Base-by-base conservation (phyloP, 2,329 filamentous ascomycete genomes). In the Phialophora macrospora region DNA sequence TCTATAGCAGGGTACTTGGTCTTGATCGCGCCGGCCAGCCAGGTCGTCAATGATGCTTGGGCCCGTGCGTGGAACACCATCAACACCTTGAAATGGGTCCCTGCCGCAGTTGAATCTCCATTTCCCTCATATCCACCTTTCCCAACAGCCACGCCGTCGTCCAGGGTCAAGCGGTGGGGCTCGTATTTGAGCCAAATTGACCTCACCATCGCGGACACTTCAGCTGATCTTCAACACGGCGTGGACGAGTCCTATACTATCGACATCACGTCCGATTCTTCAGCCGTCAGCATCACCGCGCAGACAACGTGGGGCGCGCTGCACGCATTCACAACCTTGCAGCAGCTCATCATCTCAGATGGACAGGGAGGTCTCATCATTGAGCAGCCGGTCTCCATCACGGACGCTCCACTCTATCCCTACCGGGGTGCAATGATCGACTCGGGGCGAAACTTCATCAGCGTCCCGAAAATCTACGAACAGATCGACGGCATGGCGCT, bases 211-310 rank as follows among this genome's bases (percentile, higher is more conserved):
- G 68, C 77, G 6, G 76, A 87, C 70, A 73, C 72, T 49, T 68
- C 78, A 12, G 83, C 81, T 3, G 78, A 82, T 64, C 75, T 87
- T 32, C 79, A 85, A 71, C 83, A 86, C 68, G 84, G 82, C 3
- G 83, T 85, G 24, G 82, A 86, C 63, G 84, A 86, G 71, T 84
- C 83, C n/a, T 86, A 86, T 72, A 83, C 79, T 0, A 70, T 86
- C 22, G 75, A 80, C 20, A 78, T 85, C 44, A 68, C 73, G 0
- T 68, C 75, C 5, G 73, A 72, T 22, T 81, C 82, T 2, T 73
- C 75, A 38, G 74, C 74, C 3, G 75, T 86, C 63, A 71, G 78
- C 8, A 80, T 86, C 68, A 79, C 76, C 1, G 80, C 84, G 28
- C 74, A 81, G 72, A 85, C 84, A 0, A 77, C 82, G 54, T 86